Evolutionary conservation across 352 stramenopile species (phyloP).

Genomic region (Globisporangium nagaii): DNA sequence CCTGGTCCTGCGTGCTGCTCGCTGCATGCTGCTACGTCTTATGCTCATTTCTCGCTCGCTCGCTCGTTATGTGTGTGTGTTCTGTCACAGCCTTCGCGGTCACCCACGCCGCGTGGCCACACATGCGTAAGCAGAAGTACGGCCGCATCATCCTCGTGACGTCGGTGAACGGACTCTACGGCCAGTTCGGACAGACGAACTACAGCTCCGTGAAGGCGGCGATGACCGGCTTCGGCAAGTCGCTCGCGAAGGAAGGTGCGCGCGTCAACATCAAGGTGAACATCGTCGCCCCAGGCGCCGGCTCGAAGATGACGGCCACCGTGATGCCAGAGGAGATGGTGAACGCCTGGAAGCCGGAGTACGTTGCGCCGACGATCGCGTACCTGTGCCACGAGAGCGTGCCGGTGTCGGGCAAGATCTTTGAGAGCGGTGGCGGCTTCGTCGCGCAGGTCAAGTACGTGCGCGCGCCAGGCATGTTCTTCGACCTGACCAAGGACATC

Average conservation of each 20-base stretch:
- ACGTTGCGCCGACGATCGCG: conserved; percentile 81
- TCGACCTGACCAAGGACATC: conserved; percentile 68
- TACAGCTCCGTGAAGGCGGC: conserved; percentile 79
- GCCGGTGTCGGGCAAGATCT: conserved; percentile 65
- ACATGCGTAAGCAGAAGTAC: conserved; percentile 89
- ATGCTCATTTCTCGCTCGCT: no score
- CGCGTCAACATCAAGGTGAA: conserved; percentile 87
- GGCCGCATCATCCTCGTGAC: conserved; percentile 85
- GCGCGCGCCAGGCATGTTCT: conserved; percentile 59
- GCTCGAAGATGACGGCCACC: conserved; percentile 84
- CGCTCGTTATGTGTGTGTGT: conserved; percentile 54
- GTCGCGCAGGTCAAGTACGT: conserved; percentile 81
- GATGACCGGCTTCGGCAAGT: conserved; percentile 59
- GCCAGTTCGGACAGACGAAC: conserved; percentile 77
- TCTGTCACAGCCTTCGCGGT: conserved; percentile 56
- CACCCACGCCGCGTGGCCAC: conserved; percentile 80
- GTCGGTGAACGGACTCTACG: conserved; percentile 76
- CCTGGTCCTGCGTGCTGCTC: neutral
- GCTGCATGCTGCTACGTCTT: conserved; percentile 5
- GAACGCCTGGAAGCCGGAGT: conserved; percentile 84
- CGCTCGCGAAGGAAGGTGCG: conserved; percentile 76
- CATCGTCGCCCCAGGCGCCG: conserved; percentile 79
- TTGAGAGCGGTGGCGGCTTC: conserved; percentile 84
- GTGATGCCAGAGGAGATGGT: conserved; percentile 83
- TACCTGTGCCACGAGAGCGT: conserved; percentile 78